Evolutionary conservation across 768 basidiomycete genomes (phyloP).

Genomic region (Xerocomus spinulosus): DNA sequence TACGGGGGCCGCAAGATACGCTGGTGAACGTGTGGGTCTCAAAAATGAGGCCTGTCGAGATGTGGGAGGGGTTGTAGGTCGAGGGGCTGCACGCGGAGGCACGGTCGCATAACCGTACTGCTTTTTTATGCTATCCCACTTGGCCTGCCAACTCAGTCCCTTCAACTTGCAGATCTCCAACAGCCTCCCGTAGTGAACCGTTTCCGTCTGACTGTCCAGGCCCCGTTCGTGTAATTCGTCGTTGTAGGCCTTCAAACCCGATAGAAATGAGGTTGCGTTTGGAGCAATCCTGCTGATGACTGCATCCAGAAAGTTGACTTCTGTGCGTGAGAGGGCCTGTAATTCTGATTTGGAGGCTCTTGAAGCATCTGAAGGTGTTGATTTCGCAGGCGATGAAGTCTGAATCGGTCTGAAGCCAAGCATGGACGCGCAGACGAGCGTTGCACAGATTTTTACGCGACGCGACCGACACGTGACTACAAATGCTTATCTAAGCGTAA

Average conservation of each 20-base stretch:
- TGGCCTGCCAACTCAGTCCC: slow-evolving; percentile 75
- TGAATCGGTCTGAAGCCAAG: slow-evolving; percentile 43
- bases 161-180: slow-evolving; percentile 79
- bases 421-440: slow-evolving; percentile 30
- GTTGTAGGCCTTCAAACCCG: slow-evolving; percentile 83
- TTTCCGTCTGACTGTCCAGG: slow-evolving; percentile 72
- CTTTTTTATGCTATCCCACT: slow-evolving; percentile 70
- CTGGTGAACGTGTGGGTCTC: slow-evolving; percentile 21
- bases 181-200: slow-evolving; percentile 75
- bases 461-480: slow-evolving; percentile 23
- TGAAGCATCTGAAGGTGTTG: slow-evolving; percentile 36
- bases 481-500: slow-evolving; percentile 24
- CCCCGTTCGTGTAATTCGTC: slow-evolving; percentile 70
- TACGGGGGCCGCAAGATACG: slow-evolving; percentile 24
- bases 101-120: slow-evolving; percentile 41
- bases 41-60: slow-evolving; percentile 14
- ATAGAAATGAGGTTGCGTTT: slow-evolving; percentile 68
- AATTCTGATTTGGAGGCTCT: slow-evolving; percentile 46
- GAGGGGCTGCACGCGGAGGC: slow-evolving; percentile 12
- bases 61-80: slow-evolving; percentile 14
- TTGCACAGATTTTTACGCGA: slow-evolving; percentile 27
- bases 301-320: slow-evolving; percentile 70
- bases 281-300: slow-evolving; percentile 67
- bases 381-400: slow-evolving; percentile 43
- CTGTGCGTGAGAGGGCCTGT: slow-evolving; percentile 44